These are phyloP conservation scores for Epithele typhae DNA, from an alignment of 768 basidiomycete species.

Conservation along the genomic window DNA sequence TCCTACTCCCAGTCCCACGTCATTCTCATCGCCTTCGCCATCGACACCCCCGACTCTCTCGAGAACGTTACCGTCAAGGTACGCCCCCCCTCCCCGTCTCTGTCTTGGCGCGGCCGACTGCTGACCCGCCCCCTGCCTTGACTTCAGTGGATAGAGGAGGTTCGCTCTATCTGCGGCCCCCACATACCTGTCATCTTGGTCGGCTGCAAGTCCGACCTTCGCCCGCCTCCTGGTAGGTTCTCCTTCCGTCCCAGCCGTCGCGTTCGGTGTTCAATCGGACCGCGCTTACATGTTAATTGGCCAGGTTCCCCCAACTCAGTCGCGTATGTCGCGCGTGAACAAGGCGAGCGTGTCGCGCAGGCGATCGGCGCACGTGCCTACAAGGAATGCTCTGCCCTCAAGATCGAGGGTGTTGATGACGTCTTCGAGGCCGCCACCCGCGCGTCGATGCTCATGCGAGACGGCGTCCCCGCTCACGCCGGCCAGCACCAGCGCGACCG, in stretches of 20 bases:
- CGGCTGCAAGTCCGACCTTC: conserved; percentile 92
- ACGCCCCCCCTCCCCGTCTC: conserved; percentile 12
- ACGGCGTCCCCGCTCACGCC: conserved; percentile 58
- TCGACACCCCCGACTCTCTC: conserved; percentile 94
- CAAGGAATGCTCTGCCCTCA: conserved; percentile 90
- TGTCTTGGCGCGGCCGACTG: not conserved
- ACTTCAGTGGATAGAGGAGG: conserved; percentile 94
- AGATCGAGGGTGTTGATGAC: conserved; percentile 91
- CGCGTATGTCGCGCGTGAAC: conserved; percentile 66
- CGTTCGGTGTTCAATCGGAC: no score
- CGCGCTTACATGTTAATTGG: not conserved
- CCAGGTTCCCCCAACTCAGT: conserved; percentile 40
- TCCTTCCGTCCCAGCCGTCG: not conserved
- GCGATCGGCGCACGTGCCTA: conserved; percentile 90
- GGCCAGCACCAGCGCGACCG: conserved; percentile 36
- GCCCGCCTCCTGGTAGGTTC: conserved; percentile 42
- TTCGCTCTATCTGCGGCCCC: conserved; percentile 91
- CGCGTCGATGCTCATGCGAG: conserved; percentile 93
- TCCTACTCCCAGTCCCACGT: conserved; percentile 99
- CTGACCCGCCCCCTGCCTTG: not conserved
- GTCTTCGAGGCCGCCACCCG: conserved; percentile 97
- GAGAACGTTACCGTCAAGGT: conserved; percentile 96
- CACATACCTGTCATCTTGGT: conserved; percentile 92
- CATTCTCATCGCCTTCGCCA: conserved; percentile 94
- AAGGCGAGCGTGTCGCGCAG: conserved; percentile 79